These are phyloP conservation scores for Botrytis sinoallii DNA, from an alignment of 2,329 filamentous ascomycete species.

Conservation along the genomic window DNA sequence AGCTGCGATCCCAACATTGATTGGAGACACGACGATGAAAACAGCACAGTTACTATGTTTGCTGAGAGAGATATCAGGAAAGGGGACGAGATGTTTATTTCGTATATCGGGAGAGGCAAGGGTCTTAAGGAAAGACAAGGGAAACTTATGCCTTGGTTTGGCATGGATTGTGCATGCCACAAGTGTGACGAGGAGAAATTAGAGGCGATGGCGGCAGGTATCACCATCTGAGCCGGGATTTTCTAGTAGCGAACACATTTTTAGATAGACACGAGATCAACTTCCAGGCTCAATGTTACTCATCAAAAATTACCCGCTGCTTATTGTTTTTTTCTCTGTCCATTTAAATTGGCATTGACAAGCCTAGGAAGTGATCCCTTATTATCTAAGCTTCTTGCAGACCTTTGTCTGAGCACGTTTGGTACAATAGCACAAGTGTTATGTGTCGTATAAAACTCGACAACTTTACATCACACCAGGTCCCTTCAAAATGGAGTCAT, in stretches of 20 bases:
- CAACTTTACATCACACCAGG: not conserved
- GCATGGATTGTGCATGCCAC: constrained; percentile 19
- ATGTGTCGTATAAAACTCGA: not conserved
- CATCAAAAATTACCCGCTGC: not conserved
- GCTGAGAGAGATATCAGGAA: constrained; percentile 27
- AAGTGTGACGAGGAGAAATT: constrained; percentile 11
- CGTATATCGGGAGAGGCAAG: constrained; percentile 28
- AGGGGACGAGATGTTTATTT: constrained; percentile 32
- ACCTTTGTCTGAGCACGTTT: not conserved
- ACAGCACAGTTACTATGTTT: constrained; percentile 32
- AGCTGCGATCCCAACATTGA: constrained; percentile 38
- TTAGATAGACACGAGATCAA: not conserved
- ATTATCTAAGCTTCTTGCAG: not conserved
- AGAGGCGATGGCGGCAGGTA: not conserved
- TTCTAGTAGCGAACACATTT: no score
- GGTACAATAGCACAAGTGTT: not conserved
- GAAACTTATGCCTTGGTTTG: constrained; percentile 23
- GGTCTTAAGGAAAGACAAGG: constrained; percentile 15
- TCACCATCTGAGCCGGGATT: not conserved
- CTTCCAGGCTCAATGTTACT: not conserved
- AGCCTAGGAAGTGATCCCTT: not conserved
- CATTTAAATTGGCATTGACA: not conserved
- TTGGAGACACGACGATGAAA: constrained; percentile 31
- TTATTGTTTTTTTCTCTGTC: not conserved
- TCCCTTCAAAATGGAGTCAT: not conserved